A percentile compares a stretch with the other conserved stretches of the same genome.
Conservation (phyloP, 2,329 filamentous ascomycete species). For the Rhynchosporium graminicola region DNA sequence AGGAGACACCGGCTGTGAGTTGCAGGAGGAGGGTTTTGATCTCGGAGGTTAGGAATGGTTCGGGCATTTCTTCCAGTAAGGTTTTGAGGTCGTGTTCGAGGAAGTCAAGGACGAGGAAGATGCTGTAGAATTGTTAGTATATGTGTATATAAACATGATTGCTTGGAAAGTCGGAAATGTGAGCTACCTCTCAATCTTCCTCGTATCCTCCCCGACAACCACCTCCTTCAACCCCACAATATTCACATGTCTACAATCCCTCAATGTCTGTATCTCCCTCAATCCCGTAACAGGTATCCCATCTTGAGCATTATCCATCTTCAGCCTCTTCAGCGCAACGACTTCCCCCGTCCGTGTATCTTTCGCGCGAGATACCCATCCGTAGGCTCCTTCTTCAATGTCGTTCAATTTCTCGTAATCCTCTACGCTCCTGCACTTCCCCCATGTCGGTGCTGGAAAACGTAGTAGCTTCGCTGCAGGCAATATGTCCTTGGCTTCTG, state of each 20-base stretch:
- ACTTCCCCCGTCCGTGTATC: constrained; percentile 74
- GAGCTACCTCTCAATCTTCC: constrained; percentile 54
- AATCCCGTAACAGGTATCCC: constrained; percentile 84
- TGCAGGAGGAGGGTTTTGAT: constrained; percentile 88
- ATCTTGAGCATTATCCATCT: constrained; percentile 77
- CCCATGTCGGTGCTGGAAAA: constrained; percentile 70
- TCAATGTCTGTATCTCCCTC: constrained; percentile 89
- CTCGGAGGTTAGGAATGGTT: constrained; percentile 90
- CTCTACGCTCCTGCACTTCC: constrained; percentile 73
- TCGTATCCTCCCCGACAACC: constrained; percentile 68
- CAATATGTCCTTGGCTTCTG: constrained; percentile 27
- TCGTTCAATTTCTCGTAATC: constrained; percentile 92
- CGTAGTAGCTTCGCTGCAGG: constrained; percentile 63
- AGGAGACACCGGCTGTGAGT: constrained; percentile 75
- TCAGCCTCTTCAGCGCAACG: constrained; percentile 91
- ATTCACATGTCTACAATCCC: constrained; percentile 77
- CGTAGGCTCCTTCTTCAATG: constrained; percentile 97
- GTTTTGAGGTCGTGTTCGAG: constrained; percentile 95
- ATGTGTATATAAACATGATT: not conserved
- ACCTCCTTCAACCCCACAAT: constrained; percentile 82
- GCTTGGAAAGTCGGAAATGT: not conserved
- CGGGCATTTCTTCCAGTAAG: constrained; percentile 88
- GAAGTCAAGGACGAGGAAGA: constrained; percentile 96
- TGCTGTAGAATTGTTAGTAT: constrained; percentile 50
- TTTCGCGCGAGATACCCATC: constrained; percentile 84